Conservation (phyloP, 345 rosid species). For the Melaleuca quinquenervia region DNA sequence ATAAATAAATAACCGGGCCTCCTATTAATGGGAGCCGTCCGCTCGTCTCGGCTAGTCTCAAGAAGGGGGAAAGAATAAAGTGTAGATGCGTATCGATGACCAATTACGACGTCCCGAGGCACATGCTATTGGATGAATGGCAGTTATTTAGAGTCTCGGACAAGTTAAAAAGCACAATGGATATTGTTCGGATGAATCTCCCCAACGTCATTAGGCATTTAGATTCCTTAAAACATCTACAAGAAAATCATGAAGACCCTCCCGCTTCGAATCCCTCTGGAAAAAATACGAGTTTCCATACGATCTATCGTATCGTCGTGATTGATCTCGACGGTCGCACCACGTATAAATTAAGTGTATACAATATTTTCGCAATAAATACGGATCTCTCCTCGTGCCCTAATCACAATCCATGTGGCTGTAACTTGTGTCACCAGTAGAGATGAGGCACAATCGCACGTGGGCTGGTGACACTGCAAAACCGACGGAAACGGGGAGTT, state of each 20-base stretch:
- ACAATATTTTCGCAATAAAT: background rate
- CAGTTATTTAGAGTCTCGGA: background rate
- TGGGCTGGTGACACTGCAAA: background rate
- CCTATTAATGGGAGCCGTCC: no score
- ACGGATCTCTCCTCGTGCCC: background rate
- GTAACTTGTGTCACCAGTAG: background rate
- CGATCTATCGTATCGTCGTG: background rate
- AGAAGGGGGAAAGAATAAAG: background rate
- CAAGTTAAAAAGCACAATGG: background rate
- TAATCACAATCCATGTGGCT: background rate
- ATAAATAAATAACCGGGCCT: no score
- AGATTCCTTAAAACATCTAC: background rate
- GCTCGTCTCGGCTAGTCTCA: no score
- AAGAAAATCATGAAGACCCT: background rate
- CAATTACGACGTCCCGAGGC: background rate
- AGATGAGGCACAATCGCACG: background rate
- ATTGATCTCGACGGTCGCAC: rapidly evolving
- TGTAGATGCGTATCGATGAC: no score
- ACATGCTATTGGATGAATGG: background rate
- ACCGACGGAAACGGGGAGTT: background rate
- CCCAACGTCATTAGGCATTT: rapidly evolving
- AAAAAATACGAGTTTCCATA: background rate
- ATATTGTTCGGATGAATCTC: background rate
- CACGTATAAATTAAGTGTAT: background rate
- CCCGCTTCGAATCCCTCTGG: rapidly evolving